These are phyloP conservation scores for Candolleomyces eurysporus DNA, from an alignment of 768 basidiomycete species.

Conservation along the genomic window DNA sequence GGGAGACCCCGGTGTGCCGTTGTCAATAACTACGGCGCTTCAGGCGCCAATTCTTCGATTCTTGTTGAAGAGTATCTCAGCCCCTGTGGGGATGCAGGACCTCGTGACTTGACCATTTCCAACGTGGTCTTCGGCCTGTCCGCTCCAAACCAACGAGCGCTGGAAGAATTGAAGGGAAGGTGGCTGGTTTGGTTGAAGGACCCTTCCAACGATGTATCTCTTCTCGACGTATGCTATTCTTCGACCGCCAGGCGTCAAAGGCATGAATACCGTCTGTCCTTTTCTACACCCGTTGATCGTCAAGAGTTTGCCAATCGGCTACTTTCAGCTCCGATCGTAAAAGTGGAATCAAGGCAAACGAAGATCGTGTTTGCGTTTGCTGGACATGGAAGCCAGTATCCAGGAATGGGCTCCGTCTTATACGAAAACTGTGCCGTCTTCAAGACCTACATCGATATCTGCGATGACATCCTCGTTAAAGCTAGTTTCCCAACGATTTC, in stretches of 20 bases:
- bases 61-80: constrained; percentile 49
- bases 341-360: constrained; percentile 22
- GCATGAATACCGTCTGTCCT: constrained; percentile 51
- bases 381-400: constrained; percentile 70
- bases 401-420: constrained; percentile 58
- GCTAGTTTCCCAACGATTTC: constrained; percentile 48
- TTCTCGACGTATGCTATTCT: constrained; percentile 64
- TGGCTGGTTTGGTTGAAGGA: constrained; percentile 50
- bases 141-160: constrained; percentile 48
- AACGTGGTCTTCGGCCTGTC: constrained; percentile 58
- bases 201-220: constrained; percentile 16
- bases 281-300: constrained; percentile 36
- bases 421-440: constrained; percentile 53
- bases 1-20: constrained; percentile 47
- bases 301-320: constrained; percentile 50
- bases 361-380: constrained; percentile 66
- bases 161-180: constrained; percentile 45
- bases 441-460: constrained; percentile 52
- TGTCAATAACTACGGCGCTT: constrained; percentile 75
- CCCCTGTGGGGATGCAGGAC: background rate
- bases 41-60: constrained; percentile 66
- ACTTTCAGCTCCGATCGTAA: constrained; percentile 27
- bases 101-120: constrained; percentile 1
- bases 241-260: constrained; percentile 63
- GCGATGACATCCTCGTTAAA: constrained; percentile 47